Evolutionary conservation across 257 asterid genomes (phyloP).

Genomic region (Solanum boliviense): DNA sequence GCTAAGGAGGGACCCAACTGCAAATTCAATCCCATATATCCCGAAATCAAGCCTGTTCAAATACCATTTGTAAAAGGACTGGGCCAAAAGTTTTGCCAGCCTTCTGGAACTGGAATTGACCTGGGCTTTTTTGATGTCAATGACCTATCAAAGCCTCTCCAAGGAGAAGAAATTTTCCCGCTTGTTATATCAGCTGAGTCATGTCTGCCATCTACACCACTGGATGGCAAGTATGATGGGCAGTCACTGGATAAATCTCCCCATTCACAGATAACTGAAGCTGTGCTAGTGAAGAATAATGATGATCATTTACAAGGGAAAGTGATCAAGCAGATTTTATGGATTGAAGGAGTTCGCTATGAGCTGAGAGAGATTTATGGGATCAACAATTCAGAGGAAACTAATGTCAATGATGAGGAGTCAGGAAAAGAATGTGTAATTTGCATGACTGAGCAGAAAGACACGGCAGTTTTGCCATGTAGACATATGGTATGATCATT

Average conservation of each 20-base stretch:
- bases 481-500: slow-evolving; percentile 77
- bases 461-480: slow-evolving; percentile 87
- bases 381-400: slow-evolving; percentile 42
- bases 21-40: slow-evolving; percentile 51
- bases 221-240: slow-evolving; percentile 10
- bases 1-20: slow-evolving; percentile 70
- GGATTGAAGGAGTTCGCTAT: slow-evolving; percentile 69
- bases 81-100: slow-evolving; percentile 78
- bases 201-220: slow-evolving; percentile 10
- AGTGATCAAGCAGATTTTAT: slow-evolving; percentile 70
- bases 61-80: slow-evolving; percentile 65
- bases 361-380: slow-evolving; percentile 90
- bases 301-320: slow-evolving; percentile 45
- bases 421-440: slow-evolving; percentile 85
- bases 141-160: slow-evolving; percentile 66
- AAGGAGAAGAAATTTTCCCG: slow-evolving; percentile 67
- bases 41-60: slow-evolving; percentile 64
- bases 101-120: slow-evolving; percentile 87
- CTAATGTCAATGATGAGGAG: slow-evolving; percentile 38
- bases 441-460: slow-evolving; percentile 88
- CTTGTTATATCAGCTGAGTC: slow-evolving; percentile 77
- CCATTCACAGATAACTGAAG: slow-evolving; percentile 81
- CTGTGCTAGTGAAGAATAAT: slow-evolving; percentile 45
- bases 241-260: slow-evolving; percentile 16
- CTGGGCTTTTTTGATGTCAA: slow-evolving; percentile 70